A percentile compares a stretch with the other conserved stretches of the same genome.
These are phyloP conservation scores for Aspergillus wentii DNA, from an alignment of 495 filamentous ascomycete species.

Conservation along the genomic window DNA sequence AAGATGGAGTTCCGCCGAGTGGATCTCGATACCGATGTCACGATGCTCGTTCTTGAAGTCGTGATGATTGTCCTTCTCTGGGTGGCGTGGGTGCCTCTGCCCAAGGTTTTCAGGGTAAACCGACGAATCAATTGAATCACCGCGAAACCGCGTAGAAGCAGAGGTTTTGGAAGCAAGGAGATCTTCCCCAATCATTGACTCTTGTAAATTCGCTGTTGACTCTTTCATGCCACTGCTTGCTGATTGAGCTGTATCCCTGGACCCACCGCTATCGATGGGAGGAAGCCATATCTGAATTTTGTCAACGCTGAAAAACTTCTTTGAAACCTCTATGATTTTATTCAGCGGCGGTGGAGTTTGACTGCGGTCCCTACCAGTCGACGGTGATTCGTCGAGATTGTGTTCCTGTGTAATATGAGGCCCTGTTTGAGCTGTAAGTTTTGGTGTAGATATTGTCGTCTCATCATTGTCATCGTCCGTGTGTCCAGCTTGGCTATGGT, in stretches of 20 bases:
- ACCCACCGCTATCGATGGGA: slow-evolving; percentile 10
- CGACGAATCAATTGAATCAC: slow-evolving; percentile 13
- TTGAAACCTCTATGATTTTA: slow-evolving; percentile 23
- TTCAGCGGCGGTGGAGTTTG: slow-evolving; percentile 14
- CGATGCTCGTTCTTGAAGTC: slow-evolving; percentile 1
- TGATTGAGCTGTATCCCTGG: too few species aligned
- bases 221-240: slow-evolving; percentile 19
- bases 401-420: slow-evolving; percentile 12
- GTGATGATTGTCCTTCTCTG: slow-evolving; percentile 5
- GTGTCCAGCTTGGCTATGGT: too few species aligned
- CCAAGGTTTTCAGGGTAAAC: slow-evolving; percentile 6
- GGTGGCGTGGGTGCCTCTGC: background rate
- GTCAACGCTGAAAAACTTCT: slow-evolving; percentile 30
- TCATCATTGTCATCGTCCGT: slow-evolving; percentile 7
- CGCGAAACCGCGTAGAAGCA: slow-evolving; percentile 16
- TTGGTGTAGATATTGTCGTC: slow-evolving; percentile 22
- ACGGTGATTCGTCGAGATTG: slow-evolving; percentile 5
- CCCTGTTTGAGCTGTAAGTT: slow-evolving; percentile 17
- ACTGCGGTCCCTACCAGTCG: slow-evolving; percentile 14
- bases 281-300: slow-evolving; percentile 33
- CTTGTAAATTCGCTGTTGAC: slow-evolving; percentile 13
- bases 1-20: slow-evolving; percentile 52
- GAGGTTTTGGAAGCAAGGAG: slow-evolving; percentile 23
- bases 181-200: slow-evolving; percentile 22
- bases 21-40: slow-evolving; percentile 51